phyloP scores from a whole-genome alignment of 2,329 filamentous ascomycete species.

The Colletotrichum liaoningense region DNA sequence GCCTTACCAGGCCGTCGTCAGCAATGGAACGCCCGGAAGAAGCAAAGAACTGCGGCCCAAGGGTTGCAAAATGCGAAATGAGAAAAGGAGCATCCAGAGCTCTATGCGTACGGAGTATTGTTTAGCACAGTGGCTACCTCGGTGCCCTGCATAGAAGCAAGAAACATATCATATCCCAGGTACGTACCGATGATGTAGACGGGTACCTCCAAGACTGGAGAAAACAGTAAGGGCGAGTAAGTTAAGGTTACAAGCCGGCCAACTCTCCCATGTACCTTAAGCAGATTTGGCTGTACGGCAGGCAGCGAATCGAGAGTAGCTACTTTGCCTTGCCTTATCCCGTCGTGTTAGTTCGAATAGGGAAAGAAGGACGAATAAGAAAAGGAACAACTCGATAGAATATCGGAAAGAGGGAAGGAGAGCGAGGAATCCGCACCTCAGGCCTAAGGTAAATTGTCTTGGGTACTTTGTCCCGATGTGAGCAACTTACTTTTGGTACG shows the following conservation, averaged over 20 bases:
- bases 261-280: background rate
- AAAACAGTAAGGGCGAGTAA: background rate
- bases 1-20: conserved; percentile 15
- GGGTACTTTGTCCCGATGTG: background rate
- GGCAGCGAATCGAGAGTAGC: background rate
- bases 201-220: background rate
- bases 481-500: background rate
- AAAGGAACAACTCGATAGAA: background rate
- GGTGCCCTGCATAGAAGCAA: background rate
- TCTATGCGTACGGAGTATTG: too few relatives aligned
- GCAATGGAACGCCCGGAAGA: conserved; percentile 6
- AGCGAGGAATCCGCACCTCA: background rate
- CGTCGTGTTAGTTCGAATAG: background rate
- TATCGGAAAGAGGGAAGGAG: background rate
- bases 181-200: background rate
- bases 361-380: background rate
- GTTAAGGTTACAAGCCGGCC: conserved; percentile 1
- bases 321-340: background rate
- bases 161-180: background rate
- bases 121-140: background rate
- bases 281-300: background rate
- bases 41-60: conserved; percentile 16
- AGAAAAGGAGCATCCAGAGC: background rate
- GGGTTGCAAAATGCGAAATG: background rate
- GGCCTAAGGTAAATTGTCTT: background rate